These are phyloP conservation scores for Phialophora chinensis DNA, from an alignment of 2,329 filamentous ascomycete species.

Conservation along the genomic window DNA sequence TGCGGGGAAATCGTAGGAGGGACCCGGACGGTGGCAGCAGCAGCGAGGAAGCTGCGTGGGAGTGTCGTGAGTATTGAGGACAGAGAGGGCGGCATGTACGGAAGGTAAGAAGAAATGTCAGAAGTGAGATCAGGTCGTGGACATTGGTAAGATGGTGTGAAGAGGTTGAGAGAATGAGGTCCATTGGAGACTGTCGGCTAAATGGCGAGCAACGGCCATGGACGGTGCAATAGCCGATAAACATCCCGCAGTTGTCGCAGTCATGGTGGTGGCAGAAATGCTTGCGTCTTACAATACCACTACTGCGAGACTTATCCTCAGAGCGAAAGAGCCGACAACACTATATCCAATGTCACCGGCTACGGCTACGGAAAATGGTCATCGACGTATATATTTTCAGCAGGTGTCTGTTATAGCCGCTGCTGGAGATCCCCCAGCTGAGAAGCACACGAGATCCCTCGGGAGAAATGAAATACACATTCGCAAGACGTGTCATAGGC, in stretches of 20 bases:
- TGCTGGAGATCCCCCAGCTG: background rate
- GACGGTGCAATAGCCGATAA: conserved; percentile 4
- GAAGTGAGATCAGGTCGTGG: background rate
- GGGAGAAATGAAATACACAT: background rate
- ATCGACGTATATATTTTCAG: conserved; percentile 6
- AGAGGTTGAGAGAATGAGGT: conserved; percentile 2
- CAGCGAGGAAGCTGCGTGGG: conserved; percentile 14
- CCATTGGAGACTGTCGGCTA: conserved; percentile 8
- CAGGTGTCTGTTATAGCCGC: background rate
- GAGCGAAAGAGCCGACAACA: conserved; percentile 2
- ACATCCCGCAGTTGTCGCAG: background rate
- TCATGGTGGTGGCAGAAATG: background rate
- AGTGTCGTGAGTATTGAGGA: background rate
- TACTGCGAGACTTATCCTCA: background rate
- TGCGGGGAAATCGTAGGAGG: conserved; percentile 16
- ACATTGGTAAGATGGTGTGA: background rate
- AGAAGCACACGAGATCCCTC: background rate
- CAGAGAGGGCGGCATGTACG: conserved; percentile 23
- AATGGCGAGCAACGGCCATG: conserved; percentile 13
- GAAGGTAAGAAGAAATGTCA: background rate
- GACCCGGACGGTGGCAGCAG: background rate
- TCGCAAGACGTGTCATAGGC: conserved; percentile 13
- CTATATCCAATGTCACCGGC: conserved; percentile 18
- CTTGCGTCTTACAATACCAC: conserved; percentile 3
- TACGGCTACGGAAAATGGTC: conserved; percentile 6